Evolutionary conservation across 306 rosid genomes (phyloP), one percentile per base, ranked within the genome.

Genomic region (Purshia tridentata): DNA sequence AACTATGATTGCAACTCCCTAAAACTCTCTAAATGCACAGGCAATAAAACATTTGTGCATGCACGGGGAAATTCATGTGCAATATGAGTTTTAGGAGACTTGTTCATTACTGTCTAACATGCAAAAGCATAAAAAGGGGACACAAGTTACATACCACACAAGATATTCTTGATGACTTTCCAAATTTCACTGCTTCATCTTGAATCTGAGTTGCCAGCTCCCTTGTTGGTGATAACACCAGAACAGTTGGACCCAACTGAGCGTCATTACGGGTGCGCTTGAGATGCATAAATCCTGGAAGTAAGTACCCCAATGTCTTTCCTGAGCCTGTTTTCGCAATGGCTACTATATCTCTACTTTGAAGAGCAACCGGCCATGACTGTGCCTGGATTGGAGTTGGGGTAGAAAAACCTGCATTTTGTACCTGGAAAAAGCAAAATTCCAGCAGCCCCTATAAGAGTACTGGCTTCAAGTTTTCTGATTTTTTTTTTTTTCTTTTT

Each of bases 381-480:
- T 95, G 99, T 65, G 98, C 99, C 86, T 95, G 99, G 82, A 95
- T 95, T 72, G 99, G 97, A 66, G 99, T 95, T 44, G 99, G 99
- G 80, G 99, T 80, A 75, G 98, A 88, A 85, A 91, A 95, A 69
- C 99, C 99, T 77, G 98, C 99, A 81, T 72, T 86, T 68, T 91
- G 97, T 86, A 92, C 99, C 99, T 95, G 91, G 82, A 87, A 88
- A 86, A 86, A 78, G 80, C 80, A 88, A 80, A 90, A 90, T 85
- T 82, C 90, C 94, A 85, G 86, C 81, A 86, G 75, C 77, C 75
- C 81, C 82, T 62, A 70, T 82, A 67, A 84, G 85, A 44, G 73
- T 54, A 59, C 64, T 47, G 41, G 75, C 78, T 72, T 72, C 70
- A 59, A 79, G 46, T 63, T 67, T 65, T 81, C 57, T 65, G 72